A percentile compares a stretch with the other conserved stretches of the same genome.
Conservation (phyloP, 352 stramenopile genomes). For the Phytophthora cryptogea region DNA sequence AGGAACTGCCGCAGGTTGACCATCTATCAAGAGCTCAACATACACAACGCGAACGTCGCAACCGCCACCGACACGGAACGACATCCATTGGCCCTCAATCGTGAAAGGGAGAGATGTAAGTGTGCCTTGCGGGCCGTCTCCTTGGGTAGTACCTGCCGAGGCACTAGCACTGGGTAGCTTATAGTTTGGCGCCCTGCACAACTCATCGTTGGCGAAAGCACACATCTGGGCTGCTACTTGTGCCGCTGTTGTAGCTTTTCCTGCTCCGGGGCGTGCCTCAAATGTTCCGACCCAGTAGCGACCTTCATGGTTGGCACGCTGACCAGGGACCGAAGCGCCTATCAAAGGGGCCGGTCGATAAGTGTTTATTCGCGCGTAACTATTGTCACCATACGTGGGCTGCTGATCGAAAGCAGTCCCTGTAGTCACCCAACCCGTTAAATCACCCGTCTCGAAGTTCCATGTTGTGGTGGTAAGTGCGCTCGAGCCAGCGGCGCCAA, state of each 20-base stretch:
- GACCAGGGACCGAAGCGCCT: slow-evolving; percentile 37
- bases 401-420: slow-evolving; percentile 94
- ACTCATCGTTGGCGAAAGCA: slow-evolving; percentile 69
- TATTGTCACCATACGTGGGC: slow-evolving; percentile 96
- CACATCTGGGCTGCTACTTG: slow-evolving; percentile 49
- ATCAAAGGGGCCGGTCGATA: slow-evolving; percentile 45
- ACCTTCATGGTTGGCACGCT: slow-evolving; percentile 71
- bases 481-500: slow-evolving; percentile 69
- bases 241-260: slow-evolving; percentile 48
- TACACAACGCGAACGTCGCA: slow-evolving; percentile 92
- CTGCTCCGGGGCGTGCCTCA: slow-evolving; percentile 86
- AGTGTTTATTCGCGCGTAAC: slow-evolving; percentile 73
- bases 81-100: slow-evolving; percentile 89
- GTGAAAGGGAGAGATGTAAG: slow-evolving; percentile 95
- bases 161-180: slow-evolving; percentile 66
- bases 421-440: slow-evolving; percentile 93
- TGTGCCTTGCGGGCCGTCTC: slow-evolving; percentile 91
- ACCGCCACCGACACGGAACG: slow-evolving; percentile 94
- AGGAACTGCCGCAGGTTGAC: slow-evolving; percentile 41
- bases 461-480: slow-evolving; percentile 92
- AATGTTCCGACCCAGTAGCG: slow-evolving; percentile 96
- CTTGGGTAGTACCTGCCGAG: slow-evolving; percentile 77
- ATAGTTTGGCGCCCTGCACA: slow-evolving; percentile 76
- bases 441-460: slow-evolving; percentile 97
- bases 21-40: slow-evolving; percentile 95